phyloP scores from a whole-genome alignment of 768 basidiomycete species.

The Kwoniella bestiolae region DNA sequence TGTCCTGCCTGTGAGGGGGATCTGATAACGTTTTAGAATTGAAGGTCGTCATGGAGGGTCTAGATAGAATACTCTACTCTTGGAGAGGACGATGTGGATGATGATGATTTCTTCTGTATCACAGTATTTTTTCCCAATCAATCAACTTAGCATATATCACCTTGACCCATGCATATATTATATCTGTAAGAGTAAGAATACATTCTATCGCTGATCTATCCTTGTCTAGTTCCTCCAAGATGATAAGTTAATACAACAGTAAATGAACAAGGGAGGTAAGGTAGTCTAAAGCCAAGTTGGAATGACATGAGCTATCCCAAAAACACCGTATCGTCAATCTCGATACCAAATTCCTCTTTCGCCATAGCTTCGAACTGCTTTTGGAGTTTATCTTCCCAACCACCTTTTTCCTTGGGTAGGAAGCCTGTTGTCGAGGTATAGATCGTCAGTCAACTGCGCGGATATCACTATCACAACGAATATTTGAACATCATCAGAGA shows the following conservation, averaged over 20 bases:
- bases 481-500: not conserved
- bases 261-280: no score
- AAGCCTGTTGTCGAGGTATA: slow-evolving; percentile 60
- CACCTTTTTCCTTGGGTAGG: slow-evolving; percentile 56
- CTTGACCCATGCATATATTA: no score
- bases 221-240: no score
- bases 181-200: no score
- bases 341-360: slow-evolving; percentile 77
- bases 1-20: slow-evolving; percentile 56
- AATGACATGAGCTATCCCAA: slow-evolving; percentile 39
- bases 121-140: no score
- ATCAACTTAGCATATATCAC: no score
- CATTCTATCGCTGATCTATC: no score
- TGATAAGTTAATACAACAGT: no score
- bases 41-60: no score
- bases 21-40: slow-evolving; percentile 43
- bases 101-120: not conserved
- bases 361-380: slow-evolving; percentile 65
- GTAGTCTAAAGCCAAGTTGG: not conserved
- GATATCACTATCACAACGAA: not conserved
- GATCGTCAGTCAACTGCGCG: not conserved
- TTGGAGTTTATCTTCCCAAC: slow-evolving; percentile 83
- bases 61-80: no score
- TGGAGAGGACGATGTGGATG: not conserved
- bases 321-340: slow-evolving; percentile 68